Evolutionary conservation across 768 basidiomycete species (phyloP).

Genomic region (Tylopilus felleus): DNA sequence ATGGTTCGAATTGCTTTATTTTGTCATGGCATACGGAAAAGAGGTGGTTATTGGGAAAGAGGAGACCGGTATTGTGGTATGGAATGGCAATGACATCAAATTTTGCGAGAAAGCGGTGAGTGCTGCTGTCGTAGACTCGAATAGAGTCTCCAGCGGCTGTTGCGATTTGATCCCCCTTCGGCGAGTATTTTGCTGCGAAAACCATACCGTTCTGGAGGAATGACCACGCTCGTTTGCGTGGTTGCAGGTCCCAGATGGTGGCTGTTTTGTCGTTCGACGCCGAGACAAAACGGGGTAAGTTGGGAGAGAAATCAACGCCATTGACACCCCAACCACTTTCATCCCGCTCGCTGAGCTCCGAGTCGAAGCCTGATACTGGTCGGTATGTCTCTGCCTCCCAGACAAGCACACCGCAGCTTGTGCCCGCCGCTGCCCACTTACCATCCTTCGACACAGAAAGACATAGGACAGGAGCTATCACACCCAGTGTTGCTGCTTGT

Average conservation of each 20-base stretch:
- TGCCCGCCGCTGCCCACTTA: not conserved
- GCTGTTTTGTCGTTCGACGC: not conserved
- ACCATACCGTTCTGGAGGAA: not conserved
- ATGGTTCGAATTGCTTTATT: not conserved
- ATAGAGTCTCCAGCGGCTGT: not conserved
- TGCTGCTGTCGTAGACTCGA: not conserved
- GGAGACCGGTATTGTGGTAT: not conserved
- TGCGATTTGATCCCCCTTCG: not conserved
- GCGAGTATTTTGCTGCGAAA: not conserved
- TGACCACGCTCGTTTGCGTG: not conserved
- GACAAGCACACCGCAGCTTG: not conserved
- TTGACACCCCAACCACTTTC: no score
- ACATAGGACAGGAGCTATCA: not conserved
- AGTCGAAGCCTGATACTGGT: not conserved
- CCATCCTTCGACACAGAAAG: not conserved
- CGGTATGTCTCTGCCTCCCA: not conserved
- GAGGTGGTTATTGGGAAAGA: not conserved
- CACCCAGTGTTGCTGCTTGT: not conserved
- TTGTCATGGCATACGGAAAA: not conserved
- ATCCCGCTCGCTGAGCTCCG: not conserved
- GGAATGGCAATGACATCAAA: not conserved
- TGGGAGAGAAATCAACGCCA: not conserved
- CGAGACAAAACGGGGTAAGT: not conserved
- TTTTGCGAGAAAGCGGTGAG: not conserved
- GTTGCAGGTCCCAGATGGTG: not conserved